These are phyloP conservation scores for Fusarium tricinctum DNA, from an alignment of 2,329 filamentous ascomycete species.

Conservation along the genomic window DNA sequence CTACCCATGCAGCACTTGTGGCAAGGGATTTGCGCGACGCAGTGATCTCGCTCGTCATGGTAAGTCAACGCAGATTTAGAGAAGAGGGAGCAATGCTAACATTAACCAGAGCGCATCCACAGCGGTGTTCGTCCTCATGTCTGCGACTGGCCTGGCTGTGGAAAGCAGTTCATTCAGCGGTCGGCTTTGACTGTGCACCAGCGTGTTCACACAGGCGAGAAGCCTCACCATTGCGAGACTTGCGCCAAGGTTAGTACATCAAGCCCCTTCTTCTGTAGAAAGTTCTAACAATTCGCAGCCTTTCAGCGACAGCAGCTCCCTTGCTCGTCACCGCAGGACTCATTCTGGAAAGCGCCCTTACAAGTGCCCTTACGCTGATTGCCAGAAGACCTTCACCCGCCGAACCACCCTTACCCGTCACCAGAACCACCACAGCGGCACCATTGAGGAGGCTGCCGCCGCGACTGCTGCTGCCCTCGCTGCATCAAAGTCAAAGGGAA, in stretches of 20 bases:
- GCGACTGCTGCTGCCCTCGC: slow-evolving; percentile 90
- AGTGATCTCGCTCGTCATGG: slow-evolving; percentile 96
- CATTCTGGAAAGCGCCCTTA: slow-evolving; percentile 97
- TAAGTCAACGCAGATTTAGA: slow-evolving; percentile 62
- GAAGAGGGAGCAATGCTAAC: slow-evolving; percentile 44
- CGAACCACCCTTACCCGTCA: slow-evolving; percentile 95
- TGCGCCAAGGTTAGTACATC: slow-evolving; percentile 85
- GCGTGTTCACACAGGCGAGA: slow-evolving; percentile 96
- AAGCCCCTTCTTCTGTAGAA: too few relatives aligned
- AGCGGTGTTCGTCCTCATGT: slow-evolving; percentile 91
- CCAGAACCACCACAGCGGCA: slow-evolving; percentile 95
- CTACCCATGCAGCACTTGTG: slow-evolving; percentile 90
- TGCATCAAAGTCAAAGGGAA: slow-evolving; percentile 59
- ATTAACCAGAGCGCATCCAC: slow-evolving; percentile 88
- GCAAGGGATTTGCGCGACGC: slow-evolving; percentile 90
- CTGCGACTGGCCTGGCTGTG: slow-evolving; percentile 89
- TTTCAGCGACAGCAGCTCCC: slow-evolving; percentile 95
- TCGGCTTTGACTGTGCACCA: slow-evolving; percentile 96
- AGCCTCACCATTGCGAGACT: slow-evolving; percentile 96
- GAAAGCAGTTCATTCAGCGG: slow-evolving; percentile 97
- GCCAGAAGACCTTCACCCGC: slow-evolving; percentile 97
- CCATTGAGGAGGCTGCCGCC: slow-evolving; percentile 91
- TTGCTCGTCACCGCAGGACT: slow-evolving; percentile 93
- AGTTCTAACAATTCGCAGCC: slow-evolving; percentile 68
- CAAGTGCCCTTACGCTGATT: slow-evolving; percentile 97